These are phyloP conservation scores for Diaporthe sp. DNA, from an alignment of 2,329 filamentous ascomycete species.

Conservation along the genomic window DNA sequence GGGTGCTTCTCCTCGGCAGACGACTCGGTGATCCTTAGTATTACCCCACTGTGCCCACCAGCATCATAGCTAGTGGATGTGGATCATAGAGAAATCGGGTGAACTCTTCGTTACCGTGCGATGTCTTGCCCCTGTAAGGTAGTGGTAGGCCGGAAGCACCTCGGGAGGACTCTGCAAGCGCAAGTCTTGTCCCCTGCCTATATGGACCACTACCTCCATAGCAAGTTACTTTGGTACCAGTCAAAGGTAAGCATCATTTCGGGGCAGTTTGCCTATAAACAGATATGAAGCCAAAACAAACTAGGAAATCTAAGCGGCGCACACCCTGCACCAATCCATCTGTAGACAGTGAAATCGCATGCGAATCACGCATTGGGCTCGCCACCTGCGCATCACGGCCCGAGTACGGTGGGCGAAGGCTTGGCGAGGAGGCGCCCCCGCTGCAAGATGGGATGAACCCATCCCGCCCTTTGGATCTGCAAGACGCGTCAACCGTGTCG, in stretches of 20 bases:
- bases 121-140: neutral
- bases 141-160: neutral
- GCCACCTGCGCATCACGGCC: neutral
- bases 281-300: neutral
- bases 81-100: neutral
- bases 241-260: neutral
- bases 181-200: neutral
- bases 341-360: neutral
- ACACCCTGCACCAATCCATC: neutral
- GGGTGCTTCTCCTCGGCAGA: neutral
- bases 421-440: neutral
- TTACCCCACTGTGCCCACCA: slow-evolving; percentile 4
- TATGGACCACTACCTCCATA: neutral
- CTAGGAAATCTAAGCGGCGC: neutral
- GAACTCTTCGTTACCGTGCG: neutral
- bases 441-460: slow-evolving; percentile 7
- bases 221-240: neutral
- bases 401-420: neutral
- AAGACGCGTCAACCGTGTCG: neutral
- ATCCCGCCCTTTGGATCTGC: neutral
- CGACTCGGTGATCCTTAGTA: neutral
- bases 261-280: neutral
- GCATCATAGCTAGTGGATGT: neutral
- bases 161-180: neutral
- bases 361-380: neutral